Evolutionary conservation across 495 filamentous ascomycete genomes (phyloP).

Genomic region (Aspergillus ellipticus): DNA sequence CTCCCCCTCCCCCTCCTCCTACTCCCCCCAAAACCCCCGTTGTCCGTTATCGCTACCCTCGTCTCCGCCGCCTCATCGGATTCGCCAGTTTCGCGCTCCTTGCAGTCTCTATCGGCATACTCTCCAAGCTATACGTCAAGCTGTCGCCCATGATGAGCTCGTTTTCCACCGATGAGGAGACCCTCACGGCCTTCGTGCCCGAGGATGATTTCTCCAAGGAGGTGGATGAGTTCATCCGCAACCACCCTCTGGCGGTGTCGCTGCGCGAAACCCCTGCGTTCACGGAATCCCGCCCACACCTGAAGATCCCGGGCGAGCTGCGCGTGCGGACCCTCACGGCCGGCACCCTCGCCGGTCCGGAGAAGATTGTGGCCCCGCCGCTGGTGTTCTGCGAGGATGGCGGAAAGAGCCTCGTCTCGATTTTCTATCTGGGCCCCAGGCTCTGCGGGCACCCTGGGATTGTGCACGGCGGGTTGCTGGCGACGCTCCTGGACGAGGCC

Average conservation of each 20-base stretch:
- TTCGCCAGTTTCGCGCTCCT: conserved; percentile 38
- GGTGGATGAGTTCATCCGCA: conserved; percentile 68
- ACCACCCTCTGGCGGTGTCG: conserved; percentile 63
- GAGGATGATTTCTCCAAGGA: conserved; percentile 54
- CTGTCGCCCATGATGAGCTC: conserved; percentile 41
- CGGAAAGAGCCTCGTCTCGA: conserved; percentile 68
- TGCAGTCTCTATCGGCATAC: conserved; percentile 32
- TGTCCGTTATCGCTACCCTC: conserved; percentile 20
- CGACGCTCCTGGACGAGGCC: conserved; percentile 89
- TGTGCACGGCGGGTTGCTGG: conserved; percentile 85
- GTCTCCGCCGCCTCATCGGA: conserved; percentile 34
- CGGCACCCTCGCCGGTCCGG: conserved; percentile 71
- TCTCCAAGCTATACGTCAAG: conserved; percentile 24
- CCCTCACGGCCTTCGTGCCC: conserved; percentile 62
- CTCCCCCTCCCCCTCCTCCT: not conserved
- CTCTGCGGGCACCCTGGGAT: conserved; percentile 91
- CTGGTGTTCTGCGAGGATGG: conserved; percentile 66
- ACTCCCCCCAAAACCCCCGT: too few relatives aligned
- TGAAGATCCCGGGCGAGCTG: conserved; percentile 70
- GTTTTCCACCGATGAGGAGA: conserved; percentile 62
- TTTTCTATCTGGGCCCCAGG: conserved; percentile 75
- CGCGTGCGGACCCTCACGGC: conserved; percentile 75
- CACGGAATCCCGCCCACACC: conserved; percentile 76
- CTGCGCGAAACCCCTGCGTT: conserved; percentile 67
- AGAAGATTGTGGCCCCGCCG: conserved; percentile 79